Conservation (phyloP, 169 alveolate species). For the Babesia microti region DNA sequence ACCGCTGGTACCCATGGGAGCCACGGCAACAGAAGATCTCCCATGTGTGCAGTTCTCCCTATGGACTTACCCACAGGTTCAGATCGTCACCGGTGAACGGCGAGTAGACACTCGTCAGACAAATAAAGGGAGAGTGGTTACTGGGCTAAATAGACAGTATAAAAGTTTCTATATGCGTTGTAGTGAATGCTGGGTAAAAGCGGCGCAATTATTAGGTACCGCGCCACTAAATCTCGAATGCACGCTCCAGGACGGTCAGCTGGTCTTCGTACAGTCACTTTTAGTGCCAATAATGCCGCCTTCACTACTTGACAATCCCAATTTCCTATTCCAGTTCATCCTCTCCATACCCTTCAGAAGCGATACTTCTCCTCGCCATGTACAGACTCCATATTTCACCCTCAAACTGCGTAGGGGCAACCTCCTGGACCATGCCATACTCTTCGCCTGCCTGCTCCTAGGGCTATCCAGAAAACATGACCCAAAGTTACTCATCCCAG, state of each 20-base stretch:
- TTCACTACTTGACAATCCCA: constrained; percentile 22
- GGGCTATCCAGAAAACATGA: too few species aligned
- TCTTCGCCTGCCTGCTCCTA: constrained; percentile 49
- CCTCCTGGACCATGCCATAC: constrained; percentile 63
- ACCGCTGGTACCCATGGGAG: constrained; percentile 9
- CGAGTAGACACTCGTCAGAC: constrained; percentile 2
- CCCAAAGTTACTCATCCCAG: too few species aligned
- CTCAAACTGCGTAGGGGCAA: constrained; percentile 62
- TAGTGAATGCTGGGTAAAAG: not conserved
- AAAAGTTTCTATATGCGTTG: constrained; percentile 2
- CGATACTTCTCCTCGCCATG: constrained; percentile 3
- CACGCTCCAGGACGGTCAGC: constrained; percentile 19
- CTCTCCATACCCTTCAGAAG: constrained; percentile 34
- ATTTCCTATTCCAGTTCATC: constrained; percentile 28
- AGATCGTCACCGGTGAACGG: not conserved
- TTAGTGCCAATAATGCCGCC: constrained; percentile 42
- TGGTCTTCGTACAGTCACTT: constrained; percentile 22
- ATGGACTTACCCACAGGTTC: constrained; percentile 25
- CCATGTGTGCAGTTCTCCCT: too few species aligned
- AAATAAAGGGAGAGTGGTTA: constrained; percentile 3
- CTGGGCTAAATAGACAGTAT: constrained; percentile 1
- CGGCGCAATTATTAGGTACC: too few species aligned
- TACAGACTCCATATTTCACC: constrained; percentile 61
- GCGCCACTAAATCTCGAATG: constrained; percentile 13
- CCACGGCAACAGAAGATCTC: too few species aligned